phyloP scores from a whole-genome alignment of 2,329 filamentous ascomycete species.

The Paraconiothyrium brasiliense region DNA sequence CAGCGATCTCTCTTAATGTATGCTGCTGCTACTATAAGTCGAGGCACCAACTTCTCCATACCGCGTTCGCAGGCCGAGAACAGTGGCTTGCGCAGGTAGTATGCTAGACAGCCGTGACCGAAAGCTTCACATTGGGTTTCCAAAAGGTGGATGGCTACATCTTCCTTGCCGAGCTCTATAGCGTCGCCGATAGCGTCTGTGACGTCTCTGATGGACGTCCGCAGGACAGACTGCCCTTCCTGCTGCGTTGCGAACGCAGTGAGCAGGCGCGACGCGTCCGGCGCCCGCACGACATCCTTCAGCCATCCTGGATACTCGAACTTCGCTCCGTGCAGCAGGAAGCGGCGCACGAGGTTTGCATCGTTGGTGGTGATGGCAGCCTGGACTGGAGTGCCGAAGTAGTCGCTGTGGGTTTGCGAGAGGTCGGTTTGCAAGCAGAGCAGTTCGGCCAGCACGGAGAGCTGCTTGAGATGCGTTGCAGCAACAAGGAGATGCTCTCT shows the following conservation, averaged over 20 bases:
- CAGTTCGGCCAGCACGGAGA: not conserved
- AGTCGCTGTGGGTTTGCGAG: not conserved
- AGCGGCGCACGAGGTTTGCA: not conserved
- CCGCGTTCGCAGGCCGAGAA: not conserved
- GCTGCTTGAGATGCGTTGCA: not conserved
- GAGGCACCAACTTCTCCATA: not conserved
- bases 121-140: not conserved
- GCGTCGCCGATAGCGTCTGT: not conserved
- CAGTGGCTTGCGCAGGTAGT: not conserved
- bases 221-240: not conserved
- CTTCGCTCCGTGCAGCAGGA: not conserved
- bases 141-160: not conserved
- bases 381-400: not conserved
- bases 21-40: not conserved
- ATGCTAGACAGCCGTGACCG: not conserved
- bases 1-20: not conserved
- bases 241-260: not conserved
- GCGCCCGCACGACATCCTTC: not conserved
- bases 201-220: not conserved
- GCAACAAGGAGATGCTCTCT: conserved; percentile 7
- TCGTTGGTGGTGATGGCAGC: not conserved
- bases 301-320: conserved; percentile 1
- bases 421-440: not conserved
- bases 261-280: not conserved
- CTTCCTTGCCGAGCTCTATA: not conserved